Conservation (phyloP, 306 rosid species). For the Cucurbita pepo region DNA sequence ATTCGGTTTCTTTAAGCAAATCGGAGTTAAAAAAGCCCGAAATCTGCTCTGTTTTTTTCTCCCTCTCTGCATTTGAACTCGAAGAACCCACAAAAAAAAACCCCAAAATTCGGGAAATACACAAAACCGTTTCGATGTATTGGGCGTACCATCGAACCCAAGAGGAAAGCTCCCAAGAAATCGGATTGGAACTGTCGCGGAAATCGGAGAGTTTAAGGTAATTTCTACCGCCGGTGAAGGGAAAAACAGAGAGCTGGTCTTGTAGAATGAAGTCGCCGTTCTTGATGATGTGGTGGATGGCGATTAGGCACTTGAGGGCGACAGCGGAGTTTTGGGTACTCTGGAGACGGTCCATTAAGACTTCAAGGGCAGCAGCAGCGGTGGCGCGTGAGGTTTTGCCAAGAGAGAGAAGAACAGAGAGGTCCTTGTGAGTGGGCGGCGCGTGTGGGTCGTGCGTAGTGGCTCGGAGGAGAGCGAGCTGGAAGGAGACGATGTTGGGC, state of each 20-base stretch:
- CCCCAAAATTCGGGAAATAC: constrained; percentile 33
- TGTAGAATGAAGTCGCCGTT: constrained; percentile 68
- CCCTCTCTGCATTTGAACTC: background rate
- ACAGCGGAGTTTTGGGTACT: constrained; percentile 59
- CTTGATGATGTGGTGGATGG: constrained; percentile 45
- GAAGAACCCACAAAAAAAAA: constrained; percentile 34
- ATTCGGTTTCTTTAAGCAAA: constrained; percentile 35
- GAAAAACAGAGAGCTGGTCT: constrained; percentile 73
- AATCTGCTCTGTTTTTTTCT: constrained; percentile 20
- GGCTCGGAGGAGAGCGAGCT: constrained; percentile 51
- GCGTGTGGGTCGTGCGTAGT: constrained; percentile 55
- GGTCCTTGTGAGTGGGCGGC: constrained; percentile 36
- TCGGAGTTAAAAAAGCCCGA: constrained; percentile 26
- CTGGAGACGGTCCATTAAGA: constrained; percentile 73
- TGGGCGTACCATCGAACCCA: constrained; percentile 82
- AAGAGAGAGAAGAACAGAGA: constrained; percentile 43
- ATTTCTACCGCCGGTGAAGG: constrained; percentile 63
- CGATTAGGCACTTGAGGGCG: constrained; percentile 79
- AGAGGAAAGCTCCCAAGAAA: constrained; percentile 54
- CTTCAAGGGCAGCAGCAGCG: constrained; percentile 46
- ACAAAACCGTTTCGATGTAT: constrained; percentile 41
- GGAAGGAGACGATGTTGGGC: constrained; percentile 28
- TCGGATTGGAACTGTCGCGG: constrained; percentile 30
- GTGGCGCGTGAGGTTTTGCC: constrained; percentile 68
- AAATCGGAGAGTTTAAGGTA: constrained; percentile 86